Conservation (phyloP, 192 early-diverging fungal genomes). For the Piromyces sp. region DNA sequence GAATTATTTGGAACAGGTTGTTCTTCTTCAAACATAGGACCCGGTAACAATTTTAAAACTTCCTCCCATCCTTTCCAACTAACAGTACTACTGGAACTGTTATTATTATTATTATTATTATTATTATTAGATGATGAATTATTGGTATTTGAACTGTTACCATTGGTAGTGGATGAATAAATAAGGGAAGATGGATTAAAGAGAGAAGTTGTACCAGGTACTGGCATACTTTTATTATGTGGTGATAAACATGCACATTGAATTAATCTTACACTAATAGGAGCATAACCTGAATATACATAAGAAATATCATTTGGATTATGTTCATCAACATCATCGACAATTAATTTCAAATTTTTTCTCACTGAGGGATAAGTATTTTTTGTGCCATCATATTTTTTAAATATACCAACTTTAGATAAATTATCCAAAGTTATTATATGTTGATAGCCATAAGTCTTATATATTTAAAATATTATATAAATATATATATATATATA, state of each 20-base stretch:
- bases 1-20: conserved; percentile 40
- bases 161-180: conserved; percentile 10
- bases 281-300: conserved; percentile 91
- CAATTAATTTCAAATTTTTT: conserved; percentile 55
- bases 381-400: conserved; percentile 21
- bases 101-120: conserved; percentile 1
- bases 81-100: conserved; percentile 18
- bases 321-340: conserved; percentile 72
- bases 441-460: conserved; percentile 85
- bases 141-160: conserved; percentile 5
- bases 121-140: conserved; percentile 1
- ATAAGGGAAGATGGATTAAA: conserved; percentile 17
- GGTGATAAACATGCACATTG: conserved; percentile 47
- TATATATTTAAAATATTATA: background rate
- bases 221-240: conserved; percentile 9
- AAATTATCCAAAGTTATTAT: conserved; percentile 72
- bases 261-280: conserved; percentile 70
- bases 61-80: conserved; percentile 88
- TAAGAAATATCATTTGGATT: conserved; percentile 75
- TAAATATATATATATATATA: no score
- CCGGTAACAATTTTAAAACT: conserved; percentile 55
- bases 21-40: conserved; percentile 58
- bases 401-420: conserved; percentile 41
- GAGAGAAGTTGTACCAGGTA: conserved; percentile 13
- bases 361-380: conserved; percentile 39